Evolutionary conservation across 768 basidiomycete genomes (phyloP).

Genomic region (Leccinum disarticulatum): DNA sequence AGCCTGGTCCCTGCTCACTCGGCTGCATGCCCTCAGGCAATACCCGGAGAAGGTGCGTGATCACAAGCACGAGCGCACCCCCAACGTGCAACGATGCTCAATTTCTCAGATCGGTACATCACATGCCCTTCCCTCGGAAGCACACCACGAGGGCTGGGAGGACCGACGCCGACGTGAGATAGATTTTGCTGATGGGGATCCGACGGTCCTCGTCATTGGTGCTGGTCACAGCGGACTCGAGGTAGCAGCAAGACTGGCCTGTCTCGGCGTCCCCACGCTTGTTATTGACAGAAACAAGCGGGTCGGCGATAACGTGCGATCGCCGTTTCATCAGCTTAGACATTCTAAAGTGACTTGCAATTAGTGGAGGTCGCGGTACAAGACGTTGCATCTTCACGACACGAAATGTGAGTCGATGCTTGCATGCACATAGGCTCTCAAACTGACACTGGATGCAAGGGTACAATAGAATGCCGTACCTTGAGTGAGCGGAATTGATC

Average conservation of each 20-base stretch:
- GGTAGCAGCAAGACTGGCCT: slow-evolving; percentile 60
- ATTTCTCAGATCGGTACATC: slow-evolving; percentile 33
- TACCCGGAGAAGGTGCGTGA: slow-evolving; percentile 42
- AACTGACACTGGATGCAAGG: slow-evolving; percentile 29
- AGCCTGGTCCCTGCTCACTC: slow-evolving; percentile 59
- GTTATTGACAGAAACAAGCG: slow-evolving; percentile 53
- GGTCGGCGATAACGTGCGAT: slow-evolving; percentile 46
- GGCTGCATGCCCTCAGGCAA: slow-evolving; percentile 54
- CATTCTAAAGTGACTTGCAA: slow-evolving; percentile 2
- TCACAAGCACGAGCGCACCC: background rate
- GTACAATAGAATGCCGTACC: slow-evolving; percentile 55
- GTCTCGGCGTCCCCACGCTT: slow-evolving; percentile 53
- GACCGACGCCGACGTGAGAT: slow-evolving; percentile 40
- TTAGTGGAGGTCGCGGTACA: slow-evolving; percentile 57
- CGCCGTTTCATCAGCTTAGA: background rate
- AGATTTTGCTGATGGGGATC: slow-evolving; percentile 46
- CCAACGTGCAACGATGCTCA: background rate
- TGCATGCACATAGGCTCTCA: background rate
- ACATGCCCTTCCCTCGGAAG: slow-evolving; percentile 35
- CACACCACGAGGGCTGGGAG: slow-evolving; percentile 51
- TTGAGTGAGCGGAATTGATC: slow-evolving; percentile 39
- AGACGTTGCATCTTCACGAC: slow-evolving; percentile 54
- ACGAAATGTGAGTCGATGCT: slow-evolving; percentile 41
- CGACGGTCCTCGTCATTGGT: slow-evolving; percentile 61
- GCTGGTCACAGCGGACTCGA: slow-evolving; percentile 68